phyloP scores from a whole-genome alignment of 352 stramenopile species.

The Elongisporangium senticosum region DNA sequence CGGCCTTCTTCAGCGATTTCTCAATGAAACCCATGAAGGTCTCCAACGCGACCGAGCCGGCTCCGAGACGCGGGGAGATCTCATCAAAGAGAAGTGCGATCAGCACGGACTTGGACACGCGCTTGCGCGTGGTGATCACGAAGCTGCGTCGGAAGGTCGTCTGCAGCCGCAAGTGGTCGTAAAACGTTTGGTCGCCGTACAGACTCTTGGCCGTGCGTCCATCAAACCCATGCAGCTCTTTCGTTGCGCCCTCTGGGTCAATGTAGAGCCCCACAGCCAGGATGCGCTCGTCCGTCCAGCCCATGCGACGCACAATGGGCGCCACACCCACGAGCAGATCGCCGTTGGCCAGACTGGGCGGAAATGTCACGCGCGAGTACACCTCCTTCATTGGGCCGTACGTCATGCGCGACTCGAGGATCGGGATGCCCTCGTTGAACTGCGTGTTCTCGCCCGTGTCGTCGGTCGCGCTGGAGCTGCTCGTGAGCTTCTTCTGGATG shows the following conservation, averaged over 20 bases:
- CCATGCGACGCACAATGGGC: constrained; percentile 68
- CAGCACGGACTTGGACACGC: constrained; percentile 69
- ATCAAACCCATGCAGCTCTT: constrained; percentile 54
- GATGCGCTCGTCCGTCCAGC: constrained; percentile 81
- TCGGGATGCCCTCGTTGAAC: constrained; percentile 24
- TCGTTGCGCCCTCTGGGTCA: constrained; percentile 47
- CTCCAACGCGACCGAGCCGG: constrained; percentile 34
- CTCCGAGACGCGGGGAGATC: constrained; percentile 59
- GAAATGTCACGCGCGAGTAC: constrained; percentile 75
- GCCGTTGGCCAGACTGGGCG: constrained; percentile 62
- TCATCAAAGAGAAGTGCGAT: constrained; percentile 63
- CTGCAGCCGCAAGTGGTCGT: constrained; percentile 51
- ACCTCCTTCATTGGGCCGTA: constrained; percentile 68
- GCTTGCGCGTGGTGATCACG: constrained; percentile 72
- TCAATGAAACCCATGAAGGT: constrained; percentile 75
- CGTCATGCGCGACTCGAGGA: constrained; percentile 57
- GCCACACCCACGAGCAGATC: constrained; percentile 72
- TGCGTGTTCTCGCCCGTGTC: constrained; percentile 13
- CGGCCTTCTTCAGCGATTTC: constrained; percentile 76
- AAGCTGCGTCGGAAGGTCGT: constrained; percentile 69
- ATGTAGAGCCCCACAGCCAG: constrained; percentile 76
- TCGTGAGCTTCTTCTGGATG: constrained; percentile 19
- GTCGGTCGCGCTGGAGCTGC: constrained; percentile 20
- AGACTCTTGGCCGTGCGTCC: constrained; percentile 49
- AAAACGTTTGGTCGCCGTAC: constrained; percentile 71